Base-by-base conservation (phyloP, 768 basidiomycete genomes). In the Pleurotus sapidus region DNA sequence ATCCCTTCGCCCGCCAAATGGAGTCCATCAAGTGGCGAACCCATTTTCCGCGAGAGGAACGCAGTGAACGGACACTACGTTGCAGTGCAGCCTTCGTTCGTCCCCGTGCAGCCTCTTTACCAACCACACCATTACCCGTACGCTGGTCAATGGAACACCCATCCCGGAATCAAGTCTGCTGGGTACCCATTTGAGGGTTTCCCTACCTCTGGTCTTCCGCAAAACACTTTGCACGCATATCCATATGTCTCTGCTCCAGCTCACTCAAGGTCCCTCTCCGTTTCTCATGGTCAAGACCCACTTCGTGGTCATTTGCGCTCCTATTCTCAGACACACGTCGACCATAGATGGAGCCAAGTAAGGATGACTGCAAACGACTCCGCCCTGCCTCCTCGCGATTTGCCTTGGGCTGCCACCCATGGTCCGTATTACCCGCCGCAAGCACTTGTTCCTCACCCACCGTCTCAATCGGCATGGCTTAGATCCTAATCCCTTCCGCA, bases 11-110 rank as follows among this genome's bases (percentile, higher is more conserved):
- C 90, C 20, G 84, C 89, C 2, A 85, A 85, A 68, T 92, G 90
- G 90, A 89, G 88, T 64, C 89, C 90, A 48, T 80, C 84, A 11
- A 87, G 79, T n/a, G 89, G 89, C 63, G 90, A 91, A 62, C 89
- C 88, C 15, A 82, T 91, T 57, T 69, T 81, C 27, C 80, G 84
- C 34, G 77, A 82, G 53, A 71, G 74, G 54, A 80, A 76, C 62
- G 76, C 84, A 53, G 67, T 68, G 42, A 80, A 72, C 56, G 82
- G 81, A 2, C 80, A 84, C 43, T 91, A 91, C 57, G 74, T 87
- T 43, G 88, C 87, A 14, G 82, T 86, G 30, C 85, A 84, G 56
- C 76, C 87, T 15, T 69, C 81, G 17, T 67, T 78, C 27, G 63
- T 73, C 23, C 67, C 74, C 30, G 60, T 73, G 70, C 54, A 74